Conservation (phyloP, 2,329 filamentous ascomycete species). For the Fusarium coffeatum region DNA sequence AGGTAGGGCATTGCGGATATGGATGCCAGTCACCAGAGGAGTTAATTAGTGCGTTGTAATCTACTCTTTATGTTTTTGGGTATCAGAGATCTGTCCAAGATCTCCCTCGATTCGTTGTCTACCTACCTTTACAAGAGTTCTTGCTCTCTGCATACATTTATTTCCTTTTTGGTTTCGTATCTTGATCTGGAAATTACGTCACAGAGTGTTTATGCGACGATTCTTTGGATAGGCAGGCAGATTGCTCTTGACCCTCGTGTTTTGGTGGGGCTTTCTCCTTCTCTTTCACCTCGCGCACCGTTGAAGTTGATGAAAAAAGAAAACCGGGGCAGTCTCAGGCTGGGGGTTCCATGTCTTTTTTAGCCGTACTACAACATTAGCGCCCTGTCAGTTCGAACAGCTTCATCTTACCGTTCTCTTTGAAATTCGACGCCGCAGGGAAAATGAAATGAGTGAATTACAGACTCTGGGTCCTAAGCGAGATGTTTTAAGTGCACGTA, state of each 20-base stretch:
- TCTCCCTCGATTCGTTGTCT: background rate
- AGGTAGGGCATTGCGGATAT: background rate
- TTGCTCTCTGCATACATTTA: background rate
- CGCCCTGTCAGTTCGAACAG: slow-evolving; percentile 2
- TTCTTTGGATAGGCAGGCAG: background rate
- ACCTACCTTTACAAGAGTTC: background rate
- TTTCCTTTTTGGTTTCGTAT: background rate
- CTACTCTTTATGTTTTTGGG: background rate
- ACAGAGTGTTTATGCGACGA: background rate
- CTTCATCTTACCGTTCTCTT: slow-evolving; percentile 16
- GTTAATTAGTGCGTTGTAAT: background rate
- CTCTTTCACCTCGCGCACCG: slow-evolving; percentile 13
- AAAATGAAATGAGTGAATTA: background rate
- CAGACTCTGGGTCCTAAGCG: background rate
- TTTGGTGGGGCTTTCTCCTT: slow-evolving; percentile 8
- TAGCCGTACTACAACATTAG: background rate
- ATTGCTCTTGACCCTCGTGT: slow-evolving; percentile 7
- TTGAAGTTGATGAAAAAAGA: slow-evolving; percentile 22
- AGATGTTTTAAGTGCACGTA: background rate
- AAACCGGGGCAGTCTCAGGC: slow-evolving; percentile 31
- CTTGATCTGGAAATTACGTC: background rate
- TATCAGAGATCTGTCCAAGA: background rate
- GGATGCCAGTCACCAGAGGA: background rate
- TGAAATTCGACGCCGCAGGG: background rate
- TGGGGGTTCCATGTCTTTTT: slow-evolving; percentile 30